A percentile compares a stretch with the other conserved stretches of the same genome.
Evolutionary conservation across 2,329 filamentous ascomycete genomes (phyloP).

Genomic region (Didymella lethalis): DNA sequence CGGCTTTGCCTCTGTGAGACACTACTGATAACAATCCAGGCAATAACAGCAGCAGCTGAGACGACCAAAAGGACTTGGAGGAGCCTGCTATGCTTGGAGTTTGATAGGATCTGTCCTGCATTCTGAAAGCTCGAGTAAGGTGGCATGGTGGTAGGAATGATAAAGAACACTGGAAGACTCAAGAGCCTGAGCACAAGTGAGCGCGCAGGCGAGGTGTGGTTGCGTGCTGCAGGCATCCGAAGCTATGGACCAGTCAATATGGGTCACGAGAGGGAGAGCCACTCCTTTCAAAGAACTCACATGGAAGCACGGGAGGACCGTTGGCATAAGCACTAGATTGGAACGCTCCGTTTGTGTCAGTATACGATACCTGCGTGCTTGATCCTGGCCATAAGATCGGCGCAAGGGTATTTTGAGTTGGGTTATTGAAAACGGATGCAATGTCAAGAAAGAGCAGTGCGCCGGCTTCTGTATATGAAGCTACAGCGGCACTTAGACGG

Average conservation of each 20-base stretch:
- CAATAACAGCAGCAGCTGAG: not conserved
- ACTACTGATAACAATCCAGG: slow-evolving; percentile 1
- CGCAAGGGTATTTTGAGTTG: slow-evolving; percentile 44
- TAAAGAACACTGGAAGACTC: slow-evolving; percentile 22
- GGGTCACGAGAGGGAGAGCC: slow-evolving; percentile 23
- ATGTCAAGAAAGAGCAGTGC: slow-evolving; percentile 27
- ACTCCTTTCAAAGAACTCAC: slow-evolving; percentile 48
- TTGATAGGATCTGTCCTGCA: not conserved
- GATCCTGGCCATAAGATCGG: slow-evolving; percentile 37
- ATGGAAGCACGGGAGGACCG: slow-evolving; percentile 40
- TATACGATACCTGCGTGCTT: slow-evolving; percentile 32
- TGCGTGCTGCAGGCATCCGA: slow-evolving; percentile 40
- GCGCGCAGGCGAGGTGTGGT: slow-evolving; percentile 37
- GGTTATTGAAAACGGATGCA: slow-evolving; percentile 25
- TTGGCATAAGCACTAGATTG: slow-evolving; percentile 48
- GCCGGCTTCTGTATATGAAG: slow-evolving; percentile 22
- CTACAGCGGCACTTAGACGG: slow-evolving; percentile 13
- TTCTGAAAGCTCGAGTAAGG: slow-evolving; percentile 22
- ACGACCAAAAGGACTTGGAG: not conserved
- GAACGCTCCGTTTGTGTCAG: slow-evolving; percentile 40
- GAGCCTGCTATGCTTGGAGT: not conserved
- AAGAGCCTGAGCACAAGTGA: slow-evolving; percentile 30
- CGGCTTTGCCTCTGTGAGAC: slow-evolving; percentile 8
- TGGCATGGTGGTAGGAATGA: slow-evolving; percentile 40
- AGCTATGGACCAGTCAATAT: slow-evolving; percentile 44